Evolutionary conservation across 179 eudicot species (phyloP), one percentile per base, ranked within the genome.

Genomic region (Nepenthes alata): DNA sequence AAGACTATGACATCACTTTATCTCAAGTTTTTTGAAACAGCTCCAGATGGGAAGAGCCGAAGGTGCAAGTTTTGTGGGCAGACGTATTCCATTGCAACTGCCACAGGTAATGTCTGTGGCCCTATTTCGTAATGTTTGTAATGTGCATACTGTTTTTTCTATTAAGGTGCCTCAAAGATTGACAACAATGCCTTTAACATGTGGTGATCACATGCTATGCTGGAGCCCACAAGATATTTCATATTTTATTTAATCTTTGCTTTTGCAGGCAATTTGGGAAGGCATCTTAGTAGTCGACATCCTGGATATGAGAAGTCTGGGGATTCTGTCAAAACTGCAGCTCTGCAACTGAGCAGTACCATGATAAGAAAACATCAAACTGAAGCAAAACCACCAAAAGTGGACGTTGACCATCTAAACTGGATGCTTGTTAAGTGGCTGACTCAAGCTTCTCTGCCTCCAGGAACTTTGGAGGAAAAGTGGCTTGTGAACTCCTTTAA

Each of bases 1-100:
- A 89, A 89, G 74, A 82, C 95, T 12, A 82, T 89, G 91, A 86
- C 95, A 50, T 89, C 96, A 47, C 75, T 82, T 45, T 89, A 80
- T 71, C 96, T 89, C 37, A 89, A 77, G 72, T 84, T 72, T 65
- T 89, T 89, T 52, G 89, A 84, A 74, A 89, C 87, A 69, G 85
- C 87, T 60, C 58, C 80, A 1, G 95, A 87, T 72, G 91, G 97
- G 48, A 89, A 84, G 74, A 83, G 80, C 68, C 82, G 95, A 47
- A 81, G 73, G 63, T 89, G 97, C 80, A 89, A 83, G 62, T 84
- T 84, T 65, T 89, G 97, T 73, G 97, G 97, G 50, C 97, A 89
- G 75, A 71, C 77, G 68, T 89, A 89, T 75, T 89, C 97, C 60
- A 84, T 89, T 75, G 85, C 97, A 63, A 86, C 97, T 59, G 97